Evolutionary conservation across 495 filamentous ascomycete genomes (phyloP), one percentile per base, ranked within the genome.

Genomic region (Hypomontagnella monticulosa): DNA sequence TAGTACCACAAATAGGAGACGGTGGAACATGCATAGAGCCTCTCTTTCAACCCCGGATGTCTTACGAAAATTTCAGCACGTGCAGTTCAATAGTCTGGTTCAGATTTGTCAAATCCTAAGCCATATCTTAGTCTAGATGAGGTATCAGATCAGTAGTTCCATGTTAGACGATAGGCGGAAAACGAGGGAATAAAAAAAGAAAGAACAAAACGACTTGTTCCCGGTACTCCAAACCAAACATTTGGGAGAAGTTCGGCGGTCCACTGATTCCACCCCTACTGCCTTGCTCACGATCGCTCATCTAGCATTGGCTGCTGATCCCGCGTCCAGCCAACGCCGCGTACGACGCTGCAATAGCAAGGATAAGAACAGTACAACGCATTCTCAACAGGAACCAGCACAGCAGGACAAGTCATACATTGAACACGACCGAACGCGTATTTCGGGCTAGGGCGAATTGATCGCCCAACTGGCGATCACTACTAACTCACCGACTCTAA

Each of bases 221-320:
- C 42, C 54, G 18, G 23, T 57, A 20, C 20, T 41, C 40, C 14
- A 57, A 16, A 47, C 34, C 10, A 42, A 15, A 23, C 18, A 37
- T 32, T 51, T 14, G 53, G 41, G 38, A 53, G 34, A 42, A 63
- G 20, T 23, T 54, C 49, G 40, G 36, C 42, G 54, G 46, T 55
- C 58, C 59, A 59, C 33, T 36, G 14, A 36, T 36, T 43, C 46
- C 57, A 52, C 46, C 47, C 19, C 37, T 32, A 32, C 49, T 52
- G 40, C 48, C 64, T 58, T 61, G 64, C 36, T 62, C 57, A 58
- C 65, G 65, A 68, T 68, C 65, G 53, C 49, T 55, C 65, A 68
- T 68, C 65, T 68, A 41, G 59, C 65, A 68, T 68, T 68, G 65
- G 65, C 15, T 68, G 65, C 43, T 63, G 65, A 68, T 68, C 58